Evolutionary conservation across 208 protist genomes (phyloP), one percentile per base, ranked within the genome.

Genomic region (Trypanosoma brucei): DNA sequence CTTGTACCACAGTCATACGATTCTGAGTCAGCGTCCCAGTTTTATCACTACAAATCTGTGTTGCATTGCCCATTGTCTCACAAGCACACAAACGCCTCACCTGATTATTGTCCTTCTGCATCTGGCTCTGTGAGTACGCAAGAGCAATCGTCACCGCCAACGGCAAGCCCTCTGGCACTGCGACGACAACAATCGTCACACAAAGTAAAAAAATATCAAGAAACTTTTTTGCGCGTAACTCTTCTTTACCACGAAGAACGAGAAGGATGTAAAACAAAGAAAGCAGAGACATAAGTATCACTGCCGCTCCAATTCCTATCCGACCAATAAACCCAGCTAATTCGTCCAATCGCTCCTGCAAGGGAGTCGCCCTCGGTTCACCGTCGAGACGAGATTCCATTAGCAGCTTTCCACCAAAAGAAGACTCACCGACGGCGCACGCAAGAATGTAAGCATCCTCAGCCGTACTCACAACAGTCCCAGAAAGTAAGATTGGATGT

Each of bases 61-160:
- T 99, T 6, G 93, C 97, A 38, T 85, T 83, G 57, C 97, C 97
- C 97, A 99, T 99, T 59, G 97, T 99, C 84, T 99, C 98, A 79
- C 96, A 99, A 3, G 98, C 92, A 14, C 78, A 75, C 45, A 99
- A 85, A 39, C 95, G 88, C 55, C 98, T 84, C 2, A 99, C 98
- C n/a, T 99, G 86, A 80, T 98, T 98, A 61, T 99, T 96, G 59
- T 99, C 97, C n/a, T 98, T 88, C 56, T 98, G 91, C 98, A 99
- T 99, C 76, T 98, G 96, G 55, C 75, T 84, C 87, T 99, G 97
- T 38, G 92, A 97, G 81, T 98, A 99, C 36, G 98, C 98, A 3
- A 99, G 85, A 3, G 98, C 94, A 55, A 99, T 98, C 13, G 98
- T 98, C 50, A 99, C 97, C 51, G 95, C 94, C 13, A 99, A 81